Base-by-base conservation (phyloP, 2,329 filamentous ascomycete species). In the Paraphoma sp. region DNA sequence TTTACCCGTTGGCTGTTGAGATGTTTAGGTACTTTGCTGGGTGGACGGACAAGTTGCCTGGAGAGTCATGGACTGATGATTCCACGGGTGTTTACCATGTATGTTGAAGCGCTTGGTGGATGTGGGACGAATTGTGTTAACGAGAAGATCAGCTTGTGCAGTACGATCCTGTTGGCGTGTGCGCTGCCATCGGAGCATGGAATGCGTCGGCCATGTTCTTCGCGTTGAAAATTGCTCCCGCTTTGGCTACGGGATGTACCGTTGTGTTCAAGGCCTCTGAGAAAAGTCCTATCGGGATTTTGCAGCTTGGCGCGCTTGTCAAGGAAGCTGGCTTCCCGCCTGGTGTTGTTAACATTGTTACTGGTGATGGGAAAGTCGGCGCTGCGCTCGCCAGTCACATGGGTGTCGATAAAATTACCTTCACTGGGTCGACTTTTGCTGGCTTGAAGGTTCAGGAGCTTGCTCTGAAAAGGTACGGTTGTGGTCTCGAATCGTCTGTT, bases 101-200 rank as follows among this genome's bases (percentile, higher is more conserved):
- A 23, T 23, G 23, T 23, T 2, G 23, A 23, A 23, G 23, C 3
- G 23, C 23, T 23, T 23, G 14, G 33, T 36, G 9, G 10, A 36
- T 36, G 33, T 10, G 33, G 7, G 7, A 14, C 9, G 14, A 36
- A 36, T 10, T 1, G 76, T 79, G 48, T 92, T 92, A 65, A 88
- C 87, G 4, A 92, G 91, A 72, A 92, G 89, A 0, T 78, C 6
- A 59, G 33, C 9, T 56, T 12, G 53, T 56, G 14, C 36, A 90
- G 53, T 85, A 87, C 62, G 86, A 93, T 75, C 90, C 90, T 1
- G 78, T 93, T 36, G 90, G 90, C 18, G 90, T 93, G 0, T 90
- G 89, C 62, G 89, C 85, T 0, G 82, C 84, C 73, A 91, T 92
- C 62, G 90, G 90, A 56, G 88, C 89, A 17, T 93, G 89, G 88